Evolutionary conservation across 352 stramenopile species (phyloP), one percentile per base, ranked within the genome.

Genomic region (Pythium rishiriense): DNA sequence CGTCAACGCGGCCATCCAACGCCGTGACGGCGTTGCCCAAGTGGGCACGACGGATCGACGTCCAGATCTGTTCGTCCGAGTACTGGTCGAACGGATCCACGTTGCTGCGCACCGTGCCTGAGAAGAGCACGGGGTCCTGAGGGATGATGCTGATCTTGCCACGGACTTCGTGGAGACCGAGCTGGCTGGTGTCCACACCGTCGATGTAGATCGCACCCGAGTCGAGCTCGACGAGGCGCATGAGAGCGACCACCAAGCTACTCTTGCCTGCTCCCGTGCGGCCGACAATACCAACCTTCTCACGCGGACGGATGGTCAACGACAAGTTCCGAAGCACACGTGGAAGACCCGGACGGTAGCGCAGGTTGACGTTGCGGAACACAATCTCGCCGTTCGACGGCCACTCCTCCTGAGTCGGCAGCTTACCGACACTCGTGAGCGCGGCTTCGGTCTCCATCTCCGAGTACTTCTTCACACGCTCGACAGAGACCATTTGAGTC

Each of bases 61-160:
- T 67, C 74, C 74, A 83, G 37, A 83, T 58, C 56, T 78, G 68
- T 17, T 79, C 73, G 54, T 96, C 87, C 33, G 62, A 74, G 70
- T 82, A 90, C 48, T 87, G 48, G 24, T 79, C 59, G 50, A 93
- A 96, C 52, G 93, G 93, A 73, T 98, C 91, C 14, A 98, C 70
- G 76, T 98, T 98, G 31, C 76, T 83, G 19, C 89, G 78, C 19
- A 98, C 72, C 9, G 77, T 93, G 17, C 93, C 93, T 25, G 75
- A 85, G 67, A 98, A 98, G n/a, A 98, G 66, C 2, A 97, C 87
- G 17, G 94, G 92, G 59, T 98, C 90, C 53, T 79, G 72, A 7
- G 94, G 94, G 50, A 98, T 79, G 37, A 79, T 79, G 11, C 41
- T 47, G 41, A 47, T 47, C 41, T 47, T n/a, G 62, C 54, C 3